Evolutionary conservation across 2,329 filamentous ascomycete genomes (phyloP).

Genomic region (Cercospora beticola): DNA sequence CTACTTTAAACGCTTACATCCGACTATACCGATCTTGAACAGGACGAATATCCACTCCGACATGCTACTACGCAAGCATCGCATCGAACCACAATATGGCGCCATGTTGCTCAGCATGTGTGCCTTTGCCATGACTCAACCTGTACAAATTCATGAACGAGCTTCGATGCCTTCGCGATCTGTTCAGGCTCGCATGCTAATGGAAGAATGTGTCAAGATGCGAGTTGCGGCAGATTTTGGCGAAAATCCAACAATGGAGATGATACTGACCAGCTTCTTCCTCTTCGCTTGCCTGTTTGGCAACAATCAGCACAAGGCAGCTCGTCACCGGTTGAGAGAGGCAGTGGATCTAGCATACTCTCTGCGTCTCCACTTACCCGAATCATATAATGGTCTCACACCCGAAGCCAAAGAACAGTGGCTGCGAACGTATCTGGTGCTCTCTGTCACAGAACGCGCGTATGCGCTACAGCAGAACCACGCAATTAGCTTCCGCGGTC

Average conservation of each 20-base stretch:
- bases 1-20: constrained; percentile 47
- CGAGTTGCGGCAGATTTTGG: constrained; percentile 43
- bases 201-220: constrained; percentile 47
- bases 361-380: constrained; percentile 43
- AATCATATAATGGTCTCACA: constrained; percentile 40
- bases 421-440: constrained; percentile 42
- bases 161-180: constrained; percentile 31
- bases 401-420: constrained; percentile 43
- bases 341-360: constrained; percentile 44
- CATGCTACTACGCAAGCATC: constrained; percentile 46
- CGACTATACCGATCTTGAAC: constrained; percentile 45
- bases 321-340: constrained; percentile 32
- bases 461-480: constrained; percentile 47
- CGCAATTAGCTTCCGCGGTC: constrained; percentile 45
- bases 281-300: constrained; percentile 36
- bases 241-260: constrained; percentile 33
- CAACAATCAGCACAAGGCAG: constrained; percentile 31
- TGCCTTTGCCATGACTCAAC: constrained; percentile 47
- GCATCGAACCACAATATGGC: constrained; percentile 45
- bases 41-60: constrained; percentile 44
- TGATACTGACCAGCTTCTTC: constrained; percentile 36
- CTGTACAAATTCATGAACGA: constrained; percentile 46
- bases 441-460: constrained; percentile 38
- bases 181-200: constrained; percentile 44
- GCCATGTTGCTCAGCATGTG: constrained; percentile 46